A percentile compares a stretch with the other conserved stretches of the same genome.
Evolutionary conservation across 2,329 filamentous ascomycete species (phyloP).

Genomic region (Colletotrichum graminicola): DNA sequence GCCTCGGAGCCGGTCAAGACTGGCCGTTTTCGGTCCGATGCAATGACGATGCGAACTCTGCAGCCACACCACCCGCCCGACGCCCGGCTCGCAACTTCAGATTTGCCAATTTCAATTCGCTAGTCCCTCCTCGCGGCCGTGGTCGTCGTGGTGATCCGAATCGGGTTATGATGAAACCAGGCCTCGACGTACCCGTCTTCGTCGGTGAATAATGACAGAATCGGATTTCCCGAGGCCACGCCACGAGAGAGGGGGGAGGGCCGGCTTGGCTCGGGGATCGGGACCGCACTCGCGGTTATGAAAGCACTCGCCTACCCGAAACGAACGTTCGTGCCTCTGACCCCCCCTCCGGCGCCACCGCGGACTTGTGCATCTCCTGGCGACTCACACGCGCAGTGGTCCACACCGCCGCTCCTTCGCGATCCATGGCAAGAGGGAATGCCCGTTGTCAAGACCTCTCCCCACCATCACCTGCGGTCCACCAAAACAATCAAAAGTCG

Average conservation of each 20-base stretch:
- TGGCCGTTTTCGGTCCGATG: conserved; percentile 26
- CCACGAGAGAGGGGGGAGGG: background rate
- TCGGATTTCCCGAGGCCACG: background rate
- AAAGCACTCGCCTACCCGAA: background rate
- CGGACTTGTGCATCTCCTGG: conserved; percentile 18
- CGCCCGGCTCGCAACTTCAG: background rate
- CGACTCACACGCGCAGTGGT: conserved; percentile 4
- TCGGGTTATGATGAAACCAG: background rate
- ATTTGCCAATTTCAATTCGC: background rate
- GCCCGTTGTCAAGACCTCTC: conserved; percentile 23
- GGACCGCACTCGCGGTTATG: background rate
- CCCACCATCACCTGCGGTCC: conserved; percentile 3
- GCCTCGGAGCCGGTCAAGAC: conserved; percentile 12
- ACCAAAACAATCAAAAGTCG: background rate
- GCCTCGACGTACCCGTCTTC: conserved; percentile 21
- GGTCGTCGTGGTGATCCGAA: background rate
- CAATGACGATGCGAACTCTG: background rate
- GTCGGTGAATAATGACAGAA: background rate
- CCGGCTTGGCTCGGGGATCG: conserved; percentile 16
- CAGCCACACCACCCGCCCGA: background rate
- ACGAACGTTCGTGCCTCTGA: background rate
- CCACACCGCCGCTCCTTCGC: conserved; percentile 26
- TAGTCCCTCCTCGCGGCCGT: background rate
- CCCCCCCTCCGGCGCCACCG: conserved; percentile 12
- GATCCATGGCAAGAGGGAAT: background rate